These are phyloP conservation scores for Pseudogymnoascus destructans DNA, from an alignment of 2,329 filamentous ascomycete species.

Conservation along the genomic window DNA sequence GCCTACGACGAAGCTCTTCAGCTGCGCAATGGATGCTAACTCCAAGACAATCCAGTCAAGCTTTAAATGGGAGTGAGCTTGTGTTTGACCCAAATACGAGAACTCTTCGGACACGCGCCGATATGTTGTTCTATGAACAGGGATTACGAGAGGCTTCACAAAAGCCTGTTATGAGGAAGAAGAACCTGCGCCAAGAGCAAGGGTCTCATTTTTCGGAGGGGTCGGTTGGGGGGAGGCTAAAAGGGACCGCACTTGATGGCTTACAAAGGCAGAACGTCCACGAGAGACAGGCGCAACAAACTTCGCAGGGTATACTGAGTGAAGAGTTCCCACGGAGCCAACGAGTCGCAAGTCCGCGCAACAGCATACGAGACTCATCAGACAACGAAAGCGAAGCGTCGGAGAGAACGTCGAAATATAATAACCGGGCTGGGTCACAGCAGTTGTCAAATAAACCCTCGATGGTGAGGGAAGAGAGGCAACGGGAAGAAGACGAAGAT, in stretches of 20 bases:
- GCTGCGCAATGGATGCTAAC: constrained; percentile 24
- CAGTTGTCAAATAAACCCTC: constrained; percentile 30
- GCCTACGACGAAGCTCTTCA: constrained; percentile 21
- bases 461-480: constrained; percentile 34
- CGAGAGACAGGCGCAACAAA: neutral
- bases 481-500: constrained; percentile 29
- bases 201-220: constrained; percentile 35
- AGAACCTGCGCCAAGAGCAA: constrained; percentile 24
- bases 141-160: constrained; percentile 30
- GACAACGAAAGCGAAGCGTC: constrained; percentile 23
- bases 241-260: constrained; percentile 34
- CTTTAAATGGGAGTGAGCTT: constrained; percentile 32
- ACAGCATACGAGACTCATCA: constrained; percentile 16
- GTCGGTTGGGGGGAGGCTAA: constrained; percentile 38
- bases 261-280: neutral
- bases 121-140: constrained; percentile 33
- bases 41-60: constrained; percentile 18
- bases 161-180: constrained; percentile 29
- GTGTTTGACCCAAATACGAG: constrained; percentile 55
- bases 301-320: neutral
- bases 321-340: constrained; percentile 3
- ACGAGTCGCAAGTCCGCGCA: constrained; percentile 3
- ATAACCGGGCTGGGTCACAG: constrained; percentile 17
- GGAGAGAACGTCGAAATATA: constrained; percentile 12
- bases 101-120: constrained; percentile 41